Evolutionary conservation across 495 filamentous ascomycete genomes (phyloP), one percentile per base, ranked within the genome.

Genomic region (Trichoderma orchidacearum): DNA sequence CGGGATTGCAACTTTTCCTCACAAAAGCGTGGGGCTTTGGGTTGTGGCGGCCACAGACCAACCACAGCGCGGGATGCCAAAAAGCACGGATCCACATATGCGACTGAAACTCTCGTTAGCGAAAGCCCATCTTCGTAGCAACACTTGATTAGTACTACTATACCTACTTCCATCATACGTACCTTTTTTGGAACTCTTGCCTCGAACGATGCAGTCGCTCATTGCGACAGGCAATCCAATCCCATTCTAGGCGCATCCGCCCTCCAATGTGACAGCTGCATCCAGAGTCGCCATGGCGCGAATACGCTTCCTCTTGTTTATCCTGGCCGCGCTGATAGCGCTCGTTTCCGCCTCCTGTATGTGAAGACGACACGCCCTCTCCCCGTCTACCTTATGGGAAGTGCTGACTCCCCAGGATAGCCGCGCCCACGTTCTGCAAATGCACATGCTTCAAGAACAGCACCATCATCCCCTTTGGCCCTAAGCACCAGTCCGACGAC

Each of bases 401-500:
- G 41, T 17, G 5, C 41, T 17, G 36, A 35, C 32, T 35, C 32
- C n/a, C n/a, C n/a, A 13, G 32, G 12, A n/a, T 7, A 77, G 72
- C 71, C 12, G 66, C 89, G 17, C 86, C 86, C 23, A 87, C 89
- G 31, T 97, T 96, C 74, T 98, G 93, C 83, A 98, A 96, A 85
- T 98, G 93, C 71, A 95, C 86, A 56, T 97, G 93, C 73, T 86
- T 86, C 75, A 80, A 81, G 55, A 95, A 96, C 73, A 88, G 82
- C 75, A 95, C 87, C 56, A 90, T 97, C 59, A 95, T 98, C 65
- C 71, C 80, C 13, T 81, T 91, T 48, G 75, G 80, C 62, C 71
- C 74, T 0, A 62, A 70, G 56, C 59, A 63, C 62, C 54, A 53
- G 31, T 36, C 29, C 30, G 27, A 56, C 30, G 55, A 59, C 56